A percentile compares a stretch with the other conserved stretches of the same genome.
Evolutionary conservation across 2,329 filamentous ascomycete species (phyloP).

Genomic region (Penicillium digitatum): DNA sequence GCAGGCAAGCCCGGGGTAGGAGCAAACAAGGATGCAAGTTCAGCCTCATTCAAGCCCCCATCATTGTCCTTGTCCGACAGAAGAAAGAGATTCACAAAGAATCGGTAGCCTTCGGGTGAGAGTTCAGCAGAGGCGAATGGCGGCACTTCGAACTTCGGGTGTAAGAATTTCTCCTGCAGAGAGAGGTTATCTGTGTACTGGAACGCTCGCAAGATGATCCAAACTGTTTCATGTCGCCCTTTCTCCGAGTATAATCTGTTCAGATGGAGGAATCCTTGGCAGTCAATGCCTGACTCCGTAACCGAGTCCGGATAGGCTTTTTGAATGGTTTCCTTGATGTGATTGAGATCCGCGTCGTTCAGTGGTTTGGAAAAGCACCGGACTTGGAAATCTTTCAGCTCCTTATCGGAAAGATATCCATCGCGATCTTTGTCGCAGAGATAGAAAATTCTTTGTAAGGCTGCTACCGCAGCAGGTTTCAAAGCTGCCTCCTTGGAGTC

Average conservation of each 20-base stretch:
- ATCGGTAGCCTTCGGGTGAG: constrained; percentile 89
- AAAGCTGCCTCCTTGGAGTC: constrained; percentile 88
- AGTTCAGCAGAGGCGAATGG: constrained; percentile 89
- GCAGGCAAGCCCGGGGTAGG: constrained; percentile 84
- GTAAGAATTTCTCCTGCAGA: constrained; percentile 83
- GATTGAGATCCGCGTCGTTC: constrained; percentile 73
- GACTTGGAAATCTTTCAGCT: constrained; percentile 84
- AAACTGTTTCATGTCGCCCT: constrained; percentile 94
- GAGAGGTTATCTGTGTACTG: constrained; percentile 95
- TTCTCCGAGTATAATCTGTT: constrained; percentile 98
- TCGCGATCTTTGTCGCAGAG: constrained; percentile 96
- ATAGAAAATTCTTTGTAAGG: constrained; percentile 87
- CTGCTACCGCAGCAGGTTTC: constrained; percentile 84
- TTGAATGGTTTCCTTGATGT: constrained; percentile 83
- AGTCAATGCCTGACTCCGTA: constrained; percentile 69
- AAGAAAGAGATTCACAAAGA: constrained; percentile 94
- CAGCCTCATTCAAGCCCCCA: constrained; percentile 80
- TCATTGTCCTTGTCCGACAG: constrained; percentile 97
- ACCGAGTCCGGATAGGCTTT: constrained; percentile 62
- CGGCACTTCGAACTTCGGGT: constrained; percentile 90
- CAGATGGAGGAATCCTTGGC: constrained; percentile 77
- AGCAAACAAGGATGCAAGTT: constrained; percentile 81
- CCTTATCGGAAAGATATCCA: constrained; percentile 81
- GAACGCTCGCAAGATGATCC: constrained; percentile 92
- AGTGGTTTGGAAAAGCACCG: constrained; percentile 90